These are phyloP conservation scores for Pseudonitzschia delicatissima DNA, from an alignment of 108 stramenopile genomes.

Conservation along the genomic window DNA sequence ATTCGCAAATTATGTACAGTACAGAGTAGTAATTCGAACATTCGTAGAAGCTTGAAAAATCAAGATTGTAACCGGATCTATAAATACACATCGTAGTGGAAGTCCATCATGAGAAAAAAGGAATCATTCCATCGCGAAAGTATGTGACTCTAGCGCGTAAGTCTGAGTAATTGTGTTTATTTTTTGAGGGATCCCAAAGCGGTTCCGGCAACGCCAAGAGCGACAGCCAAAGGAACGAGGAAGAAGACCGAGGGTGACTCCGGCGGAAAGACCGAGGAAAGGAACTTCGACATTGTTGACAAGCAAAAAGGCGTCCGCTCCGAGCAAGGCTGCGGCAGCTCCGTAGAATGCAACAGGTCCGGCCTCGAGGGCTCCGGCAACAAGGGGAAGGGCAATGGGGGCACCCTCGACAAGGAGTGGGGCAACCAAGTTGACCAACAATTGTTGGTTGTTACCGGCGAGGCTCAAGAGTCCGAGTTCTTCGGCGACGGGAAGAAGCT, in stretches of 20 bases:
- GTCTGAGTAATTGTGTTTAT: background rate
- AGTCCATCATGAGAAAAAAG: background rate
- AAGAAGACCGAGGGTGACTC: slow-evolving; percentile 53
- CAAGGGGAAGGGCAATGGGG: slow-evolving; percentile 69
- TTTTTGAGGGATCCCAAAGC: slow-evolving; percentile 73
- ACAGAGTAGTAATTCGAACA: background rate
- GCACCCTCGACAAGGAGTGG: slow-evolving; percentile 78
- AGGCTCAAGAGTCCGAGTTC: slow-evolving; percentile 61
- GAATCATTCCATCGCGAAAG: slow-evolving; percentile 6
- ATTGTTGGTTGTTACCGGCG: slow-evolving; percentile 86
- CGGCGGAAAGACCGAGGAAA: slow-evolving; percentile 73
- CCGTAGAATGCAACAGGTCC: slow-evolving; percentile 75
- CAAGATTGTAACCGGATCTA: slow-evolving; percentile 1
- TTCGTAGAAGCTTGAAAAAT: background rate
- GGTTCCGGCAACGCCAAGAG: slow-evolving; percentile 57
- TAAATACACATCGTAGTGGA: background rate
- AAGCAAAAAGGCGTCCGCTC: slow-evolving; percentile 54
- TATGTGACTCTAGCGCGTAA: background rate
- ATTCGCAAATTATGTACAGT: too few relatives aligned
- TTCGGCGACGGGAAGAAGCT: slow-evolving; percentile 71
- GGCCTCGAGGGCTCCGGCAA: slow-evolving; percentile 70
- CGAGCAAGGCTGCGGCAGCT: slow-evolving; percentile 51
- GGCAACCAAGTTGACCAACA: slow-evolving; percentile 76
- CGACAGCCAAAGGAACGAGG: slow-evolving; percentile 66
- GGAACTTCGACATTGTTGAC: slow-evolving; percentile 68